Conservation (phyloP, 306 rosid species). For the Vigna angularis region DNA sequence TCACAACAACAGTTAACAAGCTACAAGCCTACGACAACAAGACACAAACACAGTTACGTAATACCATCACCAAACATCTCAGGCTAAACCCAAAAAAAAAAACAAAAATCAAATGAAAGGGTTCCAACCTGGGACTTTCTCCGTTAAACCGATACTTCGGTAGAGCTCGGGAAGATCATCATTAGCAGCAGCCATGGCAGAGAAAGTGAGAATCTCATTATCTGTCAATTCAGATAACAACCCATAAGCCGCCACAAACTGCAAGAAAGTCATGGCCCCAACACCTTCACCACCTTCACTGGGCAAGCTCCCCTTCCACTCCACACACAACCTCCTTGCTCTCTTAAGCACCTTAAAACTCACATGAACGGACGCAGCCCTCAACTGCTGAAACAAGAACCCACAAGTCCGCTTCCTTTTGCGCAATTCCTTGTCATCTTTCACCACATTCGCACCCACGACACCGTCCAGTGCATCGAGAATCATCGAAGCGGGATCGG, state of each 20-base stretch:
- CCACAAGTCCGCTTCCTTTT: constrained; percentile 56
- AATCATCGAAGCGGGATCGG: constrained; percentile 65
- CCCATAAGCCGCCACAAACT: constrained; percentile 66
- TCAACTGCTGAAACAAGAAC: constrained; percentile 63
- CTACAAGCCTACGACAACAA: not conserved
- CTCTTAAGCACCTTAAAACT: constrained; percentile 48
- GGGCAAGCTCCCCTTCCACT: constrained; percentile 61
- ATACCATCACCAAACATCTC: constrained; percentile 1
- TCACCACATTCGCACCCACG: constrained; percentile 26
- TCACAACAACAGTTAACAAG: constrained; percentile 9
- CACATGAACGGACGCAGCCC: constrained; percentile 49
- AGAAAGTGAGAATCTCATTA: constrained; percentile 61
- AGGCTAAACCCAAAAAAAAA: not conserved
- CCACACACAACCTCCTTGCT: constrained; percentile 57
- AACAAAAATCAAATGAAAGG: not conserved
- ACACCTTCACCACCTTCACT: constrained; percentile 38
- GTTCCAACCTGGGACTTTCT: constrained; percentile 52
- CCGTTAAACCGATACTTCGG: constrained; percentile 55
- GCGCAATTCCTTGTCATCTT: constrained; percentile 44
- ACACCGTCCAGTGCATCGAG: constrained; percentile 72
- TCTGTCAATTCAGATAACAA: constrained; percentile 51
- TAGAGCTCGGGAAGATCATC: constrained; percentile 60
- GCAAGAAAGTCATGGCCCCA: constrained; percentile 69
- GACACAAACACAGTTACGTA: not conserved
- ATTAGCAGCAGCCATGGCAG: constrained; percentile 53